phyloP scores from a whole-genome alignment of 75 land plant species.

The Isoetes taiwanensis region DNA sequence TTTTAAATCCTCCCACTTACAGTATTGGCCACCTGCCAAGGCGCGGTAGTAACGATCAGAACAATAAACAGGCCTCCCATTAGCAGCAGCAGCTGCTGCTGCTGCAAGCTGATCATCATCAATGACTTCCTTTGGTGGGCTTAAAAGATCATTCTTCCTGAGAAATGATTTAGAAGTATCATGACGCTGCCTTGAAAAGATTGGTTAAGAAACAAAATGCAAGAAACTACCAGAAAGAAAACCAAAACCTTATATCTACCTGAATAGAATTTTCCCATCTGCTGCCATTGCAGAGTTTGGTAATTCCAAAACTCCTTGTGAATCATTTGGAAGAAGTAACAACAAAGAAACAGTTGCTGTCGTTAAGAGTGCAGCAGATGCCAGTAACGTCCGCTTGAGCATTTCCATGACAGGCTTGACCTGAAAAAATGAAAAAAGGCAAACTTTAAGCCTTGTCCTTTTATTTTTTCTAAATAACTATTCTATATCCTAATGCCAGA shows the following conservation, averaged over 20 bases:
- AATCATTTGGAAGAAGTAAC: conserved; percentile 47
- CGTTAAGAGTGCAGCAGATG: conserved; percentile 53
- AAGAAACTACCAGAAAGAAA: too few relatives aligned
- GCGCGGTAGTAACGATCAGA: conserved; percentile 79
- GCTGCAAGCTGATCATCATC: conserved; percentile 74
- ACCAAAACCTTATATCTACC: conserved; percentile 27
- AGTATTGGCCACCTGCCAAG: conserved; percentile 86
- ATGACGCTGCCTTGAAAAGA: too few relatives aligned
- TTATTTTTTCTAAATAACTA: too few relatives aligned
- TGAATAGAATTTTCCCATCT: conserved; percentile 28
- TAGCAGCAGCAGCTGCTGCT: conserved; percentile 81
- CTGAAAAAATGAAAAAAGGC: too few relatives aligned
- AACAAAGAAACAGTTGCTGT: conserved; percentile 37
- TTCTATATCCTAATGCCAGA: too few relatives aligned
- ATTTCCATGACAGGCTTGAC: conserved; percentile 79
- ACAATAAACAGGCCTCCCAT: conserved; percentile 93
- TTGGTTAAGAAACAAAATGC: too few relatives aligned
- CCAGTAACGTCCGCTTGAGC: conserved; percentile 68
- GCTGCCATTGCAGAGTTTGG: conserved; percentile 21
- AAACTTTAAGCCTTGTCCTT: too few relatives aligned
- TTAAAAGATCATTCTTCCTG: conserved; percentile 54
- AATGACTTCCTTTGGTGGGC: conserved; percentile 50
- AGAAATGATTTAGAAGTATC: neutral
- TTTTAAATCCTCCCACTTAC: conserved; percentile 95
- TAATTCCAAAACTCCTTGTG: too few relatives aligned